Evolutionary conservation across 2,329 filamentous ascomycete species (phyloP).

Genomic region (Fusarium chlamydosporum): DNA sequence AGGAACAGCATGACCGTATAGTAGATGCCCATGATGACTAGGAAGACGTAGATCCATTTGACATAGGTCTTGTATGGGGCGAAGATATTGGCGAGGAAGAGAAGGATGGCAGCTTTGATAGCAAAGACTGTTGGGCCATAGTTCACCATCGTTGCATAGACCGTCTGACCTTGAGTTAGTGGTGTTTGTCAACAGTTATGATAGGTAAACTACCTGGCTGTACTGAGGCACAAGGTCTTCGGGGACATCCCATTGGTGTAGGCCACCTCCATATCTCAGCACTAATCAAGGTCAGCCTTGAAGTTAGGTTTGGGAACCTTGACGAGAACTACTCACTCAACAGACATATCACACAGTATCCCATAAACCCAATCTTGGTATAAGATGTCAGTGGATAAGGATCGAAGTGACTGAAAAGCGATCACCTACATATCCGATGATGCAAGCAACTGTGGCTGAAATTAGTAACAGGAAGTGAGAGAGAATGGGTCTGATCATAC

Average conservation of each 20-base stretch:
- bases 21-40: conserved; percentile 21
- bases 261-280: conserved; percentile 27
- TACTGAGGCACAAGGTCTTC: conserved; percentile 24
- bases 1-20: conserved; percentile 31
- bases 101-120: conserved; percentile 34
- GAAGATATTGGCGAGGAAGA: conserved; percentile 31
- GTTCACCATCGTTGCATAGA: conserved; percentile 39
- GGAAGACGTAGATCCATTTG: conserved; percentile 36
- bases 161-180: neutral
- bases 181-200: rapidly evolving
- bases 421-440: conserved; percentile 28
- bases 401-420: rapidly evolving
- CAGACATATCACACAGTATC: conserved; percentile 30
- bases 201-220: conserved; percentile 3
- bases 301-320: rapidly evolving
- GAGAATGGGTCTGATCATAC: conserved; percentile 1
- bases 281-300: neutral
- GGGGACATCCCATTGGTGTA: conserved; percentile 39
- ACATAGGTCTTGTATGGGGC: conserved; percentile 35
- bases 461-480: neutral
- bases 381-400: rapidly evolving
- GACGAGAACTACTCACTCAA: neutral
- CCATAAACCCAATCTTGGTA: conserved; percentile 33
- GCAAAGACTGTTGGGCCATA: conserved; percentile 37
- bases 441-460: conserved; percentile 7